These are phyloP conservation scores for Colletotrichum incanum DNA, from an alignment of 2,329 filamentous ascomycete genomes.

Conservation along the genomic window DNA sequence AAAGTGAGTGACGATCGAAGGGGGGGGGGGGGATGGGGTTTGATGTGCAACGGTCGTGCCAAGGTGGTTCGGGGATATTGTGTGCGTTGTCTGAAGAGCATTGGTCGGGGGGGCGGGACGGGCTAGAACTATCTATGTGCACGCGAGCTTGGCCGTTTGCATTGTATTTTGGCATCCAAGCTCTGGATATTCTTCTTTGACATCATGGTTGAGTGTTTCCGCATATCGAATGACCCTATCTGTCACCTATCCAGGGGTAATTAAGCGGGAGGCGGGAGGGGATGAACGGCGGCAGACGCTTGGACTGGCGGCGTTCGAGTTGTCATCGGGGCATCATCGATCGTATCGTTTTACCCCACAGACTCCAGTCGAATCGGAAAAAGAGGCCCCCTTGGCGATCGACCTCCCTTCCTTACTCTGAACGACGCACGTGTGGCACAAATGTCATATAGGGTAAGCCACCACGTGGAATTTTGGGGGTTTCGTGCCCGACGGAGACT, in stretches of 20 bases:
- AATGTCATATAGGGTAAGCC: background rate
- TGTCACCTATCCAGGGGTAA: background rate
- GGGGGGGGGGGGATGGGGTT: background rate
- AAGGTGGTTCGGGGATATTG: background rate
- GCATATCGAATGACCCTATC: background rate
- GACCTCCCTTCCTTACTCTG: background rate
- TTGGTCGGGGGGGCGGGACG: background rate
- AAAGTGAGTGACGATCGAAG: no score
- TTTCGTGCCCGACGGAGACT: background rate
- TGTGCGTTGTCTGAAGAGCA: background rate
- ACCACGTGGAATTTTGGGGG: background rate
- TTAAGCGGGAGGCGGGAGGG: background rate
- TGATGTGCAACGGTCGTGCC: background rate
- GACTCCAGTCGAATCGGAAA: background rate
- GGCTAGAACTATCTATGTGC: background rate
- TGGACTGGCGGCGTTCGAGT: background rate
- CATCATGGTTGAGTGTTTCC: background rate
- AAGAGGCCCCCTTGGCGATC: background rate
- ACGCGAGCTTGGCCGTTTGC: background rate
- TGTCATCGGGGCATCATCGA: slow-evolving; percentile 22
- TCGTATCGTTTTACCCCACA: background rate
- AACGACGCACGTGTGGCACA: background rate
- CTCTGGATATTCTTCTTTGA: background rate
- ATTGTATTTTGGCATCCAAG: background rate
- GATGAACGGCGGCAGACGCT: background rate